These are phyloP conservation scores for Xylaria venustula DNA, from an alignment of 495 filamentous ascomycete species.

Conservation along the genomic window DNA sequence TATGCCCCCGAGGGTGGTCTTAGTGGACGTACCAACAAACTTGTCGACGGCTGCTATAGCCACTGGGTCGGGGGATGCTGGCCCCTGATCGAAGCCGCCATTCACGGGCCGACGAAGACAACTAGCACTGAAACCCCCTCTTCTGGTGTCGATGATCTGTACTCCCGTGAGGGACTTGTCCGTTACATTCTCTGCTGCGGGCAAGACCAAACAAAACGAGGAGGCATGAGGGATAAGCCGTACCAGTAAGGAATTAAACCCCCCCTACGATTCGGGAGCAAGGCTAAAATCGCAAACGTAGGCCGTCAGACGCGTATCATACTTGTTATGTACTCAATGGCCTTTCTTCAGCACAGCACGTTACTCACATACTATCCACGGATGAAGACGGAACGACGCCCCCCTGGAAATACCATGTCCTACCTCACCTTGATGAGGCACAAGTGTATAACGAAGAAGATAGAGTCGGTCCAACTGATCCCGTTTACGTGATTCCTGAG, in stretches of 20 bases:
- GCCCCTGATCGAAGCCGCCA: constrained; percentile 80
- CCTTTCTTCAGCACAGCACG: constrained; percentile 75
- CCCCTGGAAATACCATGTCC: constrained; percentile 66
- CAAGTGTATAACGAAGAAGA: constrained; percentile 54
- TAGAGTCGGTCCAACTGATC: constrained; percentile 63
- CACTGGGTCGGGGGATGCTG: constrained; percentile 97
- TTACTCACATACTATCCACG: constrained; percentile 60
- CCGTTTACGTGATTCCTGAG: constrained; percentile 81
- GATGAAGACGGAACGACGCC: constrained; percentile 43
- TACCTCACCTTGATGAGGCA: constrained; percentile 45
- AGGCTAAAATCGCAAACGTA: constrained; percentile 34
- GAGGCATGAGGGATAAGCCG: constrained; percentile 92
- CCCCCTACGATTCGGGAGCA: constrained; percentile 13
- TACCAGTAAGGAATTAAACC: constrained; percentile 63
- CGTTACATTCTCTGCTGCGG: constrained; percentile 88
- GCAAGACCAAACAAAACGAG: constrained; percentile 64
- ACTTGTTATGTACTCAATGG: constrained; percentile 87
- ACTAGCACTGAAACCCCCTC: constrained; percentile 30
- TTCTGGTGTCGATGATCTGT: constrained; percentile 48
- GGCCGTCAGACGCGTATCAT: constrained; percentile 84
- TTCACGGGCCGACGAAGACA: constrained; percentile 47
- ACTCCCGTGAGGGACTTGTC: constrained; percentile 78
- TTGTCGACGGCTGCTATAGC: constrained; percentile 96
- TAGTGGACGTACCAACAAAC: constrained; percentile 92
- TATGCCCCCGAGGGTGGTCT: constrained; percentile 90